Percentiles rank a stretch among this genome's conserved stretches.
phyloP scores from a whole-genome alignment of 2,329 filamentous ascomycete genomes.

The Cryphonectria parasitica region DNA sequence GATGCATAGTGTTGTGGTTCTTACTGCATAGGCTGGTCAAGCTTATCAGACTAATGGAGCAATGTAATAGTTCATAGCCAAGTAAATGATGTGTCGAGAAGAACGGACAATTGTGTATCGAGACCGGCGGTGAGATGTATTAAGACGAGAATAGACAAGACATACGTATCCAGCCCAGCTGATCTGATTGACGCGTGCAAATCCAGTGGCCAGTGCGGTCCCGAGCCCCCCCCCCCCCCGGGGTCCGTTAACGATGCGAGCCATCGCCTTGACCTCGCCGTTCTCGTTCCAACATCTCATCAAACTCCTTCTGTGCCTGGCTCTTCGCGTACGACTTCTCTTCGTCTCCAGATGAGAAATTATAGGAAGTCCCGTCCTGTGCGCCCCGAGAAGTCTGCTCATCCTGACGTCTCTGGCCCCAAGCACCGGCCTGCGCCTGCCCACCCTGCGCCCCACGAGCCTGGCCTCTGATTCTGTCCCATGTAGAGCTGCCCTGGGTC shows the following conservation, averaged over 20 bases:
- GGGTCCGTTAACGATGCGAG: constrained; percentile 8
- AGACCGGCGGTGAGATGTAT: not conserved
- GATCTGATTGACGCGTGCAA: not conserved
- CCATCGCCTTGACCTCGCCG: constrained; percentile 18
- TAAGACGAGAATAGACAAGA: not conserved
- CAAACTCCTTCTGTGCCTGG: constrained; percentile 56
- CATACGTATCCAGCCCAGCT: not conserved
- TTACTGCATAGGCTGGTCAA: not conserved
- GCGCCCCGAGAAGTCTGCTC: constrained; percentile 28
- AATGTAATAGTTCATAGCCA: not conserved
- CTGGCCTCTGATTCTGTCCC: constrained; percentile 28
- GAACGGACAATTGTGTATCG: not conserved
- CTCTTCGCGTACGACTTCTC: constrained; percentile 45
- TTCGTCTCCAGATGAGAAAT: constrained; percentile 43
- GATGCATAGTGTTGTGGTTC: not conserved
- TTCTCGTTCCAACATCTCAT: constrained; percentile 52
- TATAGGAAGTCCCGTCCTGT: constrained; percentile 34
- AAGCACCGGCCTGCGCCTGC: constrained; percentile 14
- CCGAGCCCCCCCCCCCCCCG: too few species aligned
- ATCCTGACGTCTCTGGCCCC: constrained; percentile 33
- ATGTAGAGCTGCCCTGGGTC: constrained; percentile 25
- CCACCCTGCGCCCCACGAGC: not conserved
- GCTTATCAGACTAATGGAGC: not conserved
- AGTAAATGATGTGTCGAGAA: not conserved
- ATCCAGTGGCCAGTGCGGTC: not conserved